Conservation (phyloP, 1,284 basidiomycete genomes). For the Marasmius sp. region DNA sequence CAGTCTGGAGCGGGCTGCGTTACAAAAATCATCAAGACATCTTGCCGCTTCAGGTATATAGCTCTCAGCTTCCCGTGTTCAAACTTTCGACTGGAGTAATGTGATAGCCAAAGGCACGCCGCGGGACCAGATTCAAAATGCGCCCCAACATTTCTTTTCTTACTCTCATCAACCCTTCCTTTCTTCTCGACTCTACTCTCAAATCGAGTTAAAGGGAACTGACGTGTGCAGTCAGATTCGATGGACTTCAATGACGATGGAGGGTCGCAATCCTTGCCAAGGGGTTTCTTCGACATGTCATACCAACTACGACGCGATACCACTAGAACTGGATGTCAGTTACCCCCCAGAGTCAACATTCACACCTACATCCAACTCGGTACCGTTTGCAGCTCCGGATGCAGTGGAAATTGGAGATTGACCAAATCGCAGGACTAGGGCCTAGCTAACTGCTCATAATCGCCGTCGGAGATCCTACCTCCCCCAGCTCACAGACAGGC, state of each 20-base stretch:
- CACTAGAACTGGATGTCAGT: background rate
- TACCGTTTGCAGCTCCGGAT: conserved; percentile 10
- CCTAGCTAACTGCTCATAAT: conserved; percentile 23
- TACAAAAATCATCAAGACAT: conserved; percentile 82
- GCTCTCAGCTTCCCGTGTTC: background rate
- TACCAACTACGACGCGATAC: background rate
- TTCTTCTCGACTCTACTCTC: conserved; percentile 68
- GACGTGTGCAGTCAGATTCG: too few species aligned
- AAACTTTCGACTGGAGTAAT: conserved; percentile 1
- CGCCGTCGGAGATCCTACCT: conserved; percentile 46
- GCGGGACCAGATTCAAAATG: too few species aligned
- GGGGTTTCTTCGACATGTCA: conserved; percentile 51
- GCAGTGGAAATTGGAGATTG: conserved; percentile 18
- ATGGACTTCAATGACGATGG: conserved; percentile 14
- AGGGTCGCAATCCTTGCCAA: conserved; percentile 52
- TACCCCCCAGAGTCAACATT: background rate
- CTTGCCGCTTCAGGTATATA: conserved; percentile 76
- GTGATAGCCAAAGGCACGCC: background rate
- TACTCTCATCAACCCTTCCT: conserved; percentile 58
- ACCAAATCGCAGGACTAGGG: conserved; percentile 11
- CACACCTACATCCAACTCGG: conserved; percentile 12
- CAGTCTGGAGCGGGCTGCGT: conserved; percentile 84
- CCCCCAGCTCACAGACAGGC: conserved; percentile 20
- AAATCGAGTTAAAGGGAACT: too few species aligned
- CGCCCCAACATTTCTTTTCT: too few species aligned